Conservation (phyloP, 2,329 filamentous ascomycete species). For the Talaromyces funiculosus region DNA sequence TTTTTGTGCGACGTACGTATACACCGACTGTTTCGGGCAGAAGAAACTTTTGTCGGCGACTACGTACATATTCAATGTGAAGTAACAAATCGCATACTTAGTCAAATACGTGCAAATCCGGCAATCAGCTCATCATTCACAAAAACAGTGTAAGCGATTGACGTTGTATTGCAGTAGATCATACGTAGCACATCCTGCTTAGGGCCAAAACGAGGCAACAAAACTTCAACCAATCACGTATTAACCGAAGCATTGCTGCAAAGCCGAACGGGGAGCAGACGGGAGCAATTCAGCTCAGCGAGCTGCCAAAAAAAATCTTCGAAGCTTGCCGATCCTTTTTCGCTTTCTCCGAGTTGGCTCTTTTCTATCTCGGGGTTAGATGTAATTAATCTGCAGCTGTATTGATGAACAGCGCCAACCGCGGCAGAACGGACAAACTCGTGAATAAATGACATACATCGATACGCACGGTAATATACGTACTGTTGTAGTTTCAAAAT, state of each 20-base stretch:
- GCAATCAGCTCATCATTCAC: background rate
- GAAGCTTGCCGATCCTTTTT: slow-evolving; percentile 3
- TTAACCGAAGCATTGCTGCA: background rate
- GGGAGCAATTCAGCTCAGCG: background rate
- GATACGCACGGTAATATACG: background rate
- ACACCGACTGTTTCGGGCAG: background rate
- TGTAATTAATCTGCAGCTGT: background rate
- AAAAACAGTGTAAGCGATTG: background rate
- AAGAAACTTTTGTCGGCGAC: background rate
- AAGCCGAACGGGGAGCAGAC: background rate
- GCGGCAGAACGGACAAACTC: background rate
- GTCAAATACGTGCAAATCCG: background rate
- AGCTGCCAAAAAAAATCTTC: background rate
- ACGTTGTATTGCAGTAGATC: background rate
- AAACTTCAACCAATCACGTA: background rate
- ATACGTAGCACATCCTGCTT: background rate
- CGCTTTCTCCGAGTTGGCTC: background rate
- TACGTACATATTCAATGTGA: background rate
- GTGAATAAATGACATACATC: background rate
- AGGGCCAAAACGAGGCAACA: background rate
- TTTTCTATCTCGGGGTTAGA: background rate
- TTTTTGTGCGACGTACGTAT: background rate
- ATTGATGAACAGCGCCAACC: background rate
- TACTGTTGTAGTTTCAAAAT: background rate
- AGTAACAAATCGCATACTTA: background rate